These are phyloP conservation scores for Trichoderma lentiforme DNA, from an alignment of 2,329 filamentous ascomycete genomes.

Conservation along the genomic window DNA sequence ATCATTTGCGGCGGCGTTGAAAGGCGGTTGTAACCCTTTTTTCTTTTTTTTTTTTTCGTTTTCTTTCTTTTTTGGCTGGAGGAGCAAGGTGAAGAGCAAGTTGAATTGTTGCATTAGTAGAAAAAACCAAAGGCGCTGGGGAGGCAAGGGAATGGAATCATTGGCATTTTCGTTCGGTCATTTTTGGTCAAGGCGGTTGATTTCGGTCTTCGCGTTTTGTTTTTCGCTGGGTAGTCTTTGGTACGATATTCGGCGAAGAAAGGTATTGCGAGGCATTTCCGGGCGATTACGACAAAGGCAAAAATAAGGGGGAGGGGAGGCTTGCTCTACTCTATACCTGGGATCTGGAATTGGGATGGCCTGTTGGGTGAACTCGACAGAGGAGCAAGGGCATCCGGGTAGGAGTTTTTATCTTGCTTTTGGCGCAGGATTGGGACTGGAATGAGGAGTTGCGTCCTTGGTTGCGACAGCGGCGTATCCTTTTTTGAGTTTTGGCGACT, in stretches of 20 bases:
- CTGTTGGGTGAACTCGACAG: constrained; percentile 15
- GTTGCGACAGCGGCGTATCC: constrained; percentile 21
- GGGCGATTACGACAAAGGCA: constrained; percentile 22
- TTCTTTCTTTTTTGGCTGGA: neutral
- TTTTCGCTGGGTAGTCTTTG: constrained; percentile 15
- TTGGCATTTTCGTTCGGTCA: constrained; percentile 24
- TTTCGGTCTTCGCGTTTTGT: constrained; percentile 21
- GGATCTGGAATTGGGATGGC: constrained; percentile 21
- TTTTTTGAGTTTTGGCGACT: constrained; percentile 19
- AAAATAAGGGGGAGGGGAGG: constrained; percentile 15
- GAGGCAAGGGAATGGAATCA: constrained; percentile 22
- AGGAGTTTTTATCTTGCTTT: constrained; percentile 22
- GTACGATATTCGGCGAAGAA: constrained; percentile 18
- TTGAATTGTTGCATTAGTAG: constrained; percentile 26
- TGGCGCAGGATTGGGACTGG: constrained; percentile 20
- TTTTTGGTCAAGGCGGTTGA: constrained; percentile 22
- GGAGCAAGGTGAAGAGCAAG: neutral
- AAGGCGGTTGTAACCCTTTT: neutral
- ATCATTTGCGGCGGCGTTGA: constrained; percentile 7
- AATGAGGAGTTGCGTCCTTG: constrained; percentile 21
- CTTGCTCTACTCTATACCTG: constrained; percentile 24
- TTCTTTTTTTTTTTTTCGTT: neutral
- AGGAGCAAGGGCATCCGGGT: constrained; percentile 20
- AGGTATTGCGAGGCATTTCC: constrained; percentile 22
- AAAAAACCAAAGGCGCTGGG: constrained; percentile 26